Evolutionary conservation across 202 grass and related monocot genomes (phyloP).

Genomic region (Thinopyrum obtusiflorum): DNA sequence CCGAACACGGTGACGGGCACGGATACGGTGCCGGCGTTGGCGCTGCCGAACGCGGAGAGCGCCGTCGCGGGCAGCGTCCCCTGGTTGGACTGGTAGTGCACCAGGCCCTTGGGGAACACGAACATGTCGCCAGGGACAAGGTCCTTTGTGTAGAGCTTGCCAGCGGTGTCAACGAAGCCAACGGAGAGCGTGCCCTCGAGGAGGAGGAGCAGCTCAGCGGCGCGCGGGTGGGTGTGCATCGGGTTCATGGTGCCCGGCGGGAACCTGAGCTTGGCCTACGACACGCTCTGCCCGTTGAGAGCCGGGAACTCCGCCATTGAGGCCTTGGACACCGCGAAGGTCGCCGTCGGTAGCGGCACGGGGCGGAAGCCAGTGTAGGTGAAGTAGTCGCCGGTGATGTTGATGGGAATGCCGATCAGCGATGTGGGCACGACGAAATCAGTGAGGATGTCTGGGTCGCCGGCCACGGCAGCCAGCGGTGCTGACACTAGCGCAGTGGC

Average conservation of each 20-base stretch:
- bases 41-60: conserved; percentile 37
- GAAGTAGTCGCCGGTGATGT: background rate
- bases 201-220: conserved; percentile 42
- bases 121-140: conserved; percentile 25
- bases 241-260: conserved; percentile 28
- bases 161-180: conserved; percentile 29
- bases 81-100: conserved; percentile 42
- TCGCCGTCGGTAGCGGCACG: background rate
- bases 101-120: conserved; percentile 42
- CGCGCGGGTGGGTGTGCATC: conserved; percentile 34
- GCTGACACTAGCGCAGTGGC: background rate
- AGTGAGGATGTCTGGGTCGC: background rate
- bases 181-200: conserved; percentile 26
- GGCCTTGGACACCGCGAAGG: conserved; percentile 30
- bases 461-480: background rate
- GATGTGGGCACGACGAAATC: background rate
- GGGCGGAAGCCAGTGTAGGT: background rate
- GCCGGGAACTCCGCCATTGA: conserved; percentile 23
- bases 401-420: background rate
- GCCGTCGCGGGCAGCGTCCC: background rate
- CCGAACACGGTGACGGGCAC: conserved; percentile 32
- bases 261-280: conserved; percentile 8
- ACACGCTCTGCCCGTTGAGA: conserved; percentile 42
- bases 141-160: conserved; percentile 35
- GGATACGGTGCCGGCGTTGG: background rate